phyloP scores from a whole-genome alignment of 768 basidiomycete species.

The Russula foetens region DNA sequence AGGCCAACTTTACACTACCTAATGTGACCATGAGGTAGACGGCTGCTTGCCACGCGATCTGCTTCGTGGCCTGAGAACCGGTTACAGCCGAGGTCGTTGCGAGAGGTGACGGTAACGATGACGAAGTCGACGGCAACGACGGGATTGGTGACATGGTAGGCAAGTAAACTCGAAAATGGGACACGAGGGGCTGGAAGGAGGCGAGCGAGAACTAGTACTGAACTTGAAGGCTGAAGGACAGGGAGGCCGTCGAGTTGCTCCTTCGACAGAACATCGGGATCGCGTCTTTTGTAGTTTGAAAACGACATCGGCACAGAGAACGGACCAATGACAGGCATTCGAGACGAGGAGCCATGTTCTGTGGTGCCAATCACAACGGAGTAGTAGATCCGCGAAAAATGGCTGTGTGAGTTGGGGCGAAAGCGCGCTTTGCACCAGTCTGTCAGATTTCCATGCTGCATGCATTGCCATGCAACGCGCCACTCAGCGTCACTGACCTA shows the following conservation, averaged over 20 bases:
- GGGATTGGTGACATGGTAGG: background rate
- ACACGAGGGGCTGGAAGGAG: background rate
- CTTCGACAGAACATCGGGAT: background rate
- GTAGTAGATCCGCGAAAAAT: no score
- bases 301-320: background rate
- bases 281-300: background rate
- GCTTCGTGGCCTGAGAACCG: background rate
- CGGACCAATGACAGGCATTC: no score
- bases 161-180: background rate
- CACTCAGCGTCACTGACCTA: no score
- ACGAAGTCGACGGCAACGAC: background rate
- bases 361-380: background rate
- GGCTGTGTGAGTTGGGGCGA: background rate
- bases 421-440: no score
- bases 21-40: constrained; percentile 4
- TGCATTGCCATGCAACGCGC: no score
- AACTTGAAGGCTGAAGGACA: background rate
- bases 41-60: constrained; percentile 1
- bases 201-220: background rate
- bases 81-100: background rate
- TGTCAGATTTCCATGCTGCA: no score
- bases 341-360: background rate
- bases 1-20: no score
- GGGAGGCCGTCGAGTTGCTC: background rate
- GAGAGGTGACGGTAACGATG: background rate